Conservation (phyloP, 2,329 filamentous ascomycete genomes). For the Penicillium oxalicum region DNA sequence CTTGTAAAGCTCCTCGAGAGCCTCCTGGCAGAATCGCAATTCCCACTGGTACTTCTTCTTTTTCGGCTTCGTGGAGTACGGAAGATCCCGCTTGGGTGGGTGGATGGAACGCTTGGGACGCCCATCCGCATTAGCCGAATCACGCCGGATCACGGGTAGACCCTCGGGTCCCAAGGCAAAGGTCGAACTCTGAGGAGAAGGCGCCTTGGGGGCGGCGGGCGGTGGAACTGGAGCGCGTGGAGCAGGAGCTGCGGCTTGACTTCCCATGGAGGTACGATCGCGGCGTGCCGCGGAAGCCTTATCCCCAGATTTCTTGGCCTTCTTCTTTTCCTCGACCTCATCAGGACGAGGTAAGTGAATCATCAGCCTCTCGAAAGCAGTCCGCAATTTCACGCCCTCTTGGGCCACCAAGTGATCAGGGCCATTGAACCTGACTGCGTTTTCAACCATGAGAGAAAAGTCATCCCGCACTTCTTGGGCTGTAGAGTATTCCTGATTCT, state of each 20-base stretch:
- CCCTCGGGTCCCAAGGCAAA: constrained; percentile 75
- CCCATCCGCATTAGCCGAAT: constrained; percentile 70
- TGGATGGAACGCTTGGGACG: constrained; percentile 92
- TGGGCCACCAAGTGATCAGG: constrained; percentile 65
- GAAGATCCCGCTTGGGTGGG: constrained; percentile 86
- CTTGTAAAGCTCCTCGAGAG: constrained; percentile 71
- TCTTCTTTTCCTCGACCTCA: constrained; percentile 61
- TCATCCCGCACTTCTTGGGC: constrained; percentile 70
- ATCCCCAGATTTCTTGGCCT: constrained; percentile 40
- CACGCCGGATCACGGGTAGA: constrained; percentile 74
- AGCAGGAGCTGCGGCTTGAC: constrained; percentile 20
- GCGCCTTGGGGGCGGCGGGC: constrained; percentile 19
- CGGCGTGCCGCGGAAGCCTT: constrained; percentile 44
- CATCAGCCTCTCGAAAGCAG: constrained; percentile 57
- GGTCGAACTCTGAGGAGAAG: constrained; percentile 45
- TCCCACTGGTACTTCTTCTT: constrained; percentile 86
- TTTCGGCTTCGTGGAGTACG: constrained; percentile 80
- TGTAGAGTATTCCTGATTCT: constrained; percentile 61
- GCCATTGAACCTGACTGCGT: constrained; percentile 79
- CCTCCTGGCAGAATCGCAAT: constrained; percentile 80
- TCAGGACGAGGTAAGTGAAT: constrained; percentile 52
- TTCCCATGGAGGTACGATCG: constrained; percentile 42
- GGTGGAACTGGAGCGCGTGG: not conserved
- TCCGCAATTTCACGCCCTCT: constrained; percentile 57
- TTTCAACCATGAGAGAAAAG: constrained; percentile 70